A percentile compares a stretch with the other conserved stretches of the same genome.
phyloP scores from a whole-genome alignment of 2,329 filamentous ascomycete species.

The Fulvia fulva region DNA sequence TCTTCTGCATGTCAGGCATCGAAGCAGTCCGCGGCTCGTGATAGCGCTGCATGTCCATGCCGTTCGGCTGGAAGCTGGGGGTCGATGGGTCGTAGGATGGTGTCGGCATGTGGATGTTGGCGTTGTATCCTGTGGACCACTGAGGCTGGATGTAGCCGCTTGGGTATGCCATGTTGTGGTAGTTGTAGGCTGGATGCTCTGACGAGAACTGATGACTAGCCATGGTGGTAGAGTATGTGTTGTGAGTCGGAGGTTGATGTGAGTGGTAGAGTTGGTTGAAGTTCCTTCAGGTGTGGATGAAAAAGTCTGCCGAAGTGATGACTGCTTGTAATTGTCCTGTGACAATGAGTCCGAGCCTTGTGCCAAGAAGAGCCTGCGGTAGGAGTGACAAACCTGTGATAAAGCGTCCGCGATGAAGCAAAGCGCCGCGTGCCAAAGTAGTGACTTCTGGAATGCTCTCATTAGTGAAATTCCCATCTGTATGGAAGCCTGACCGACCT shows the following conservation, averaged over 20 bases:
- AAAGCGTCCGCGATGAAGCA: no score
- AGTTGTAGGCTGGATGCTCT: not conserved
- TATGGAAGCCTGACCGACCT: no score
- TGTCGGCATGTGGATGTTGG: not conserved
- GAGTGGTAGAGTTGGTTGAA: not conserved
- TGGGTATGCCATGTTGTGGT: not conserved
- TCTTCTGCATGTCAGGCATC: not conserved
- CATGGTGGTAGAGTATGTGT: not conserved
- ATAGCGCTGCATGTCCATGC: slow-evolving; percentile 6
- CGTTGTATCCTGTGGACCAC: not conserved
- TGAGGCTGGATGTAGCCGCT: not conserved
- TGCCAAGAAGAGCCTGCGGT: not conserved
- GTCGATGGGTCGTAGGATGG: slow-evolving; percentile 4
- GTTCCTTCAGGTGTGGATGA: not conserved
- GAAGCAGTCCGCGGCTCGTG: not conserved
- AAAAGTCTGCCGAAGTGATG: not conserved
- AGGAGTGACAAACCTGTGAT: no score
- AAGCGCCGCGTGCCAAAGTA: no score
- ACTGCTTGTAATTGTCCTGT: not conserved
- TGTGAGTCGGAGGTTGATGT: not conserved
- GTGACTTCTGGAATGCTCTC: no score
- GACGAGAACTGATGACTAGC: not conserved
- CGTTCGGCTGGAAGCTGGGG: slow-evolving; percentile 9
- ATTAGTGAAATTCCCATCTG: no score
- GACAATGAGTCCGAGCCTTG: not conserved